Evolutionary conservation across 345 rosid species (phyloP).

Genomic region (Limnanthes douglasii): DNA sequence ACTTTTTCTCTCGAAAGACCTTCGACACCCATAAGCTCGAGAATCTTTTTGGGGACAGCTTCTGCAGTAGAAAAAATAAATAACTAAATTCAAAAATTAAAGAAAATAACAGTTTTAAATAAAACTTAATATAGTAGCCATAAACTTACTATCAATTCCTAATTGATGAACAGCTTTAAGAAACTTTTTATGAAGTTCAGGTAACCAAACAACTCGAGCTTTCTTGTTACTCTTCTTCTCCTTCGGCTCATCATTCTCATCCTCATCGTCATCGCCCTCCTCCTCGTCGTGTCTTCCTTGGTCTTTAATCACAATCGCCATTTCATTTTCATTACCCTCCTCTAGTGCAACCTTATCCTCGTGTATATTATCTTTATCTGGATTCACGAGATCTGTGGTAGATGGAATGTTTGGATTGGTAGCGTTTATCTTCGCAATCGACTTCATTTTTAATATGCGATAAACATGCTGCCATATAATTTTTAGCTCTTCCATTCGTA

Average conservation of each 20-base stretch:
- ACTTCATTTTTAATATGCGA: no score
- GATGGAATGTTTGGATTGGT: no score
- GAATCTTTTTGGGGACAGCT: slow-evolving; percentile 92
- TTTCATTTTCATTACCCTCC: no score
- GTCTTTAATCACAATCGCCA: no score
- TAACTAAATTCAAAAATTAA: neutral
- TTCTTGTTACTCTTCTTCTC: slow-evolving; percentile 69
- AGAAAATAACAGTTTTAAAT: no score
- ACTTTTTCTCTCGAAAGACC: slow-evolving; percentile 73
- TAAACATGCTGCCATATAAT: no score
- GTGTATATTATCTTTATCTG: no score
- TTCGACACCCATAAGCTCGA: slow-evolving; percentile 81
- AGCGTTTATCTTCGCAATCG: no score
- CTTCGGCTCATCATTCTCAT: slow-evolving; percentile 40
- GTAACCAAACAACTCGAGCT: slow-evolving; percentile 81
- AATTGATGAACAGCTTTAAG: slow-evolving; percentile 57
- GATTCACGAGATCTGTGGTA: no score
- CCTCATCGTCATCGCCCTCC: slow-evolving; percentile 5
- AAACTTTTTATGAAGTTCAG: slow-evolving; percentile 67
- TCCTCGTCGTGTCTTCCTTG: no score
- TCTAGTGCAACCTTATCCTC: no score
- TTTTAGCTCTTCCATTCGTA: no score
- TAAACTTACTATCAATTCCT: slow-evolving; percentile 65
- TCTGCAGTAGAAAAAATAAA: slow-evolving; percentile 28
- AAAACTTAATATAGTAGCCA: neutral